These are phyloP conservation scores for Radiomyces spectabilis DNA, from an alignment of 192 early-diverging fungal species.

Conservation along the genomic window DNA sequence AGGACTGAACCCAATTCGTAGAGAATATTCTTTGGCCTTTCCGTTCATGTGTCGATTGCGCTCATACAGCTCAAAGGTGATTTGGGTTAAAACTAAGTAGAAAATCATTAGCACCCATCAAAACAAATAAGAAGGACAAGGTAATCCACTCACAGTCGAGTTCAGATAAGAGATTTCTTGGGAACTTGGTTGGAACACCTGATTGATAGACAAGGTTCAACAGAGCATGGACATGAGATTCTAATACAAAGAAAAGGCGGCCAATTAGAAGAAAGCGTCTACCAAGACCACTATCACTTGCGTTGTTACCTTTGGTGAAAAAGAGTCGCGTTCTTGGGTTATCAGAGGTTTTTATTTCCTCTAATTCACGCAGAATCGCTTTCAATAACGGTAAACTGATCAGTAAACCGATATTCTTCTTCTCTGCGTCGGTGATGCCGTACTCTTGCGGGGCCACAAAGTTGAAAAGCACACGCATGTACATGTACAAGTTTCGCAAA, in stretches of 20 bases:
- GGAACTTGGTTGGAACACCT: constrained; percentile 68
- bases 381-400: constrained; percentile 69
- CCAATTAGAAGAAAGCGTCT: no score
- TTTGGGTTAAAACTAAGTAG: constrained; percentile 81
- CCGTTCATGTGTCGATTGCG: constrained; percentile 46
- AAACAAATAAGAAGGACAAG: background rate
- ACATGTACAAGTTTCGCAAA: constrained; percentile 64
- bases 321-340: constrained; percentile 74
- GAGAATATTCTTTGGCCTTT: constrained; percentile 80
- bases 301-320: constrained; percentile 87
- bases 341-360: constrained; percentile 40
- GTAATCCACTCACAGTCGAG: constrained; percentile 70
- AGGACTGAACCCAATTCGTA: constrained; percentile 84
- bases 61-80: constrained; percentile 95
- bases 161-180: constrained; percentile 65
- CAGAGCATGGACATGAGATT: constrained; percentile 88
- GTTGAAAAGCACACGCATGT: constrained; percentile 83
- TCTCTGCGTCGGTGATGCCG: constrained; percentile 81
- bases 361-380: constrained; percentile 72
- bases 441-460: constrained; percentile 91
- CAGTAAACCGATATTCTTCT: constrained; percentile 77
- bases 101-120: background rate
- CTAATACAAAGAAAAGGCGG: no score
- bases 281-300: background rate
- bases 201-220: constrained; percentile 87